Conservation (phyloP, 1,284 basidiomycete genomes). For the Naganishia liquefaciens region DNA sequence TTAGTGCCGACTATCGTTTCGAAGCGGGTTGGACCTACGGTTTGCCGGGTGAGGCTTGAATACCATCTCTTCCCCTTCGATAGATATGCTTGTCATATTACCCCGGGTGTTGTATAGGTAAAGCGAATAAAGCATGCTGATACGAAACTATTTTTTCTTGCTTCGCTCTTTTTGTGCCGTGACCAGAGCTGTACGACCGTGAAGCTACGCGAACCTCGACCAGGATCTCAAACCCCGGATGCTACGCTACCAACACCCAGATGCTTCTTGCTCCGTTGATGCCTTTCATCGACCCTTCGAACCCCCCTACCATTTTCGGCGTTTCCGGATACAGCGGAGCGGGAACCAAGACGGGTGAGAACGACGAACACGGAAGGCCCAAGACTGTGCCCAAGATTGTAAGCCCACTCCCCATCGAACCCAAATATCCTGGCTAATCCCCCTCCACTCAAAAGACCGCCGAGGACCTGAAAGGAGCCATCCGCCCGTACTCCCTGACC, state of each 20-base stretch:
- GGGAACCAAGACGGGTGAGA: constrained; percentile 75
- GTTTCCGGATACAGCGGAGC: constrained; percentile 93
- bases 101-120: constrained; percentile 27
- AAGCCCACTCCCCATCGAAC: constrained; percentile 33
- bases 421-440: background rate
- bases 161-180: constrained; percentile 20
- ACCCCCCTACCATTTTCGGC: constrained; percentile 86
- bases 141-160: constrained; percentile 39
- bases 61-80: background rate
- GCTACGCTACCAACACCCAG: constrained; percentile 92
- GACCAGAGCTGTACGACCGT: constrained; percentile 84
- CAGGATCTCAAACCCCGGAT: constrained; percentile 94
- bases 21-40: constrained; percentile 95
- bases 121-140: constrained; percentile 15
- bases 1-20: constrained; percentile 94
- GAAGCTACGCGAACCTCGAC: constrained; percentile 67
- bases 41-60: constrained; percentile 82
- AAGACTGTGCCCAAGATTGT: constrained; percentile 79
- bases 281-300: constrained; percentile 64
- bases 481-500: constrained; percentile 85
- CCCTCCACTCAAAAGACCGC: constrained; percentile 53
- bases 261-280: constrained; percentile 87
- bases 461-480: constrained; percentile 70
- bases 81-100: constrained; percentile 25
- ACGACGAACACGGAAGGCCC: constrained; percentile 67